These are phyloP conservation scores for Podospora tetraspora DNA, from an alignment of 495 filamentous ascomycete genomes.

Conservation along the genomic window DNA sequence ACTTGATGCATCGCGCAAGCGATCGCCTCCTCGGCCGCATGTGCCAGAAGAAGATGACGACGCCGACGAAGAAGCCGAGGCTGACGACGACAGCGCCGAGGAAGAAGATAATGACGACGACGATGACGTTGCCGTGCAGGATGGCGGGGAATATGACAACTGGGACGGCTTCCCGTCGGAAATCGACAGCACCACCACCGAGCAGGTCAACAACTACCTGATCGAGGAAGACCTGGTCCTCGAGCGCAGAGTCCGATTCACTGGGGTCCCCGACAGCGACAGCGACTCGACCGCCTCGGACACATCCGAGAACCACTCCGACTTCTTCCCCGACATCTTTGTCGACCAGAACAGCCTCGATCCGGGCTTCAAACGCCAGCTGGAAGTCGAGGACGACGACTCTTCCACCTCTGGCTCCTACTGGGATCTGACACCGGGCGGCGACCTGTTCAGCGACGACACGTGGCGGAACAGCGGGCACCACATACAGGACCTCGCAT, in stretches of 20 bases:
- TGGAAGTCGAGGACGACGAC: slow-evolving; percentile 52
- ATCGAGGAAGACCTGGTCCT: slow-evolving; percentile 45
- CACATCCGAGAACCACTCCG: slow-evolving; percentile 38
- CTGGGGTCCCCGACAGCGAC: slow-evolving; percentile 42
- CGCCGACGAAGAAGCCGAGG: slow-evolving; percentile 30
- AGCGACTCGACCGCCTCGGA: slow-evolving; percentile 45
- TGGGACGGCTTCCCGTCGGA: slow-evolving; percentile 56
- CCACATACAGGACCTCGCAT: not conserved
- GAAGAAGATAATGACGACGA: slow-evolving; percentile 40
- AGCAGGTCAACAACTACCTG: slow-evolving; percentile 39
- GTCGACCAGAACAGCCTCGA: slow-evolving; percentile 65
- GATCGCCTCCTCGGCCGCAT: slow-evolving; percentile 40
- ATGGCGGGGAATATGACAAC: slow-evolving; percentile 38
- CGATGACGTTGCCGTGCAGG: slow-evolving; percentile 22
- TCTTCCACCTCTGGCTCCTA: slow-evolving; percentile 42
- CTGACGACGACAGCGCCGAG: slow-evolving; percentile 33
- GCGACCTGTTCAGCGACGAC: not conserved
- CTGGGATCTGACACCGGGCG: slow-evolving; percentile 30
- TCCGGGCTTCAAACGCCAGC: slow-evolving; percentile 61
- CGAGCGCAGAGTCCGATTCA: slow-evolving; percentile 48
- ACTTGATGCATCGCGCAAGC: slow-evolving; percentile 31
- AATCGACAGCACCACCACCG: slow-evolving; percentile 44
- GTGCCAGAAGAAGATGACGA: slow-evolving; percentile 29
- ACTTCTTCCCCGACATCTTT: slow-evolving; percentile 66
- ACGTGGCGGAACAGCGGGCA: not conserved